Conservation (phyloP, 352 stramenopile species). For the Globisporangium yorkense region DNA sequence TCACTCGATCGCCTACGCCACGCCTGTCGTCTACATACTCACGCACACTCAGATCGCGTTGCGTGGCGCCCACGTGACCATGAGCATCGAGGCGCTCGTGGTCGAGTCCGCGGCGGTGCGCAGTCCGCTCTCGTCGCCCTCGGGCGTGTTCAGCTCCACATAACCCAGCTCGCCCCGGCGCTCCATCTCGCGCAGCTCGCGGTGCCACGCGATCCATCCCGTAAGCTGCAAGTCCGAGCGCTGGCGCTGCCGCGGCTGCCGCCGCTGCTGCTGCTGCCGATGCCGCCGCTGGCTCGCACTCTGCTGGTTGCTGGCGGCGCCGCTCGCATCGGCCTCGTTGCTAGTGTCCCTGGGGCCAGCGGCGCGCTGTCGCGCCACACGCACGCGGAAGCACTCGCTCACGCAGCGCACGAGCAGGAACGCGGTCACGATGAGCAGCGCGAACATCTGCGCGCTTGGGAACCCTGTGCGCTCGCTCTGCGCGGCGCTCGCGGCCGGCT, state of each 20-base stretch:
- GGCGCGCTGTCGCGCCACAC: background rate
- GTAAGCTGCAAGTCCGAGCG: conserved; percentile 4
- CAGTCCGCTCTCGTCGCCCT: background rate
- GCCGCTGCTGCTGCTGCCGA: background rate
- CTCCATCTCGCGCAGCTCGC: conserved; percentile 11
- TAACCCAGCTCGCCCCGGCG: conserved; percentile 6
- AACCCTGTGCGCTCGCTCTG: background rate
- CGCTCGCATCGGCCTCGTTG: background rate
- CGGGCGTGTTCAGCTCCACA: conserved; percentile 4
- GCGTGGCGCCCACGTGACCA: background rate
- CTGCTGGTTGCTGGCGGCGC: background rate
- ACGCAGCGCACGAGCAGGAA: conserved; percentile 8
- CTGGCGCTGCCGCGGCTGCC: background rate
- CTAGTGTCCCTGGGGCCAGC: too few species aligned
- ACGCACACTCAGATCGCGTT: background rate
- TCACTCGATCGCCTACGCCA: too few species aligned
- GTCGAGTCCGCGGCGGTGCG: background rate
- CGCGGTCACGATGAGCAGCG: background rate
- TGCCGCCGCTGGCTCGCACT: background rate
- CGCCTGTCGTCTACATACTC: too few species aligned
- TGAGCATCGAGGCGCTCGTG: background rate
- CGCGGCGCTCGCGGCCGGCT: background rate
- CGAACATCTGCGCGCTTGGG: background rate
- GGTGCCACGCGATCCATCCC: conserved; percentile 12
- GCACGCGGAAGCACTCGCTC: conserved; percentile 1